These are phyloP conservation scores for Aspergillus vadensis DNA, from an alignment of 2,329 filamentous ascomycete genomes.

Conservation along the genomic window DNA sequence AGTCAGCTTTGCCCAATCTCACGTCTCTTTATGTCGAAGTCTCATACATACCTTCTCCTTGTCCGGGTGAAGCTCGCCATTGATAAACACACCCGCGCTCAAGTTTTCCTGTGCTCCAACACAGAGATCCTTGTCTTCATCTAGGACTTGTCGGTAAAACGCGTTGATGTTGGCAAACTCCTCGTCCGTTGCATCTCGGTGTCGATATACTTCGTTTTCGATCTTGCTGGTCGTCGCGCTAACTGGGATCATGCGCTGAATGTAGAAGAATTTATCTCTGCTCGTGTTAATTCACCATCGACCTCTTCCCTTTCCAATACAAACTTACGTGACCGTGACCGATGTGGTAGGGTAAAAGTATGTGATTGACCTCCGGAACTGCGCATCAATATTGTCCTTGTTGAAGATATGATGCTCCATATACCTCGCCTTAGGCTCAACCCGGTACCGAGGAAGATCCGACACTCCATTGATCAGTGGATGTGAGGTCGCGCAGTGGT, in stretches of 20 bases:
- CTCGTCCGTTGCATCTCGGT: slow-evolving; percentile 59
- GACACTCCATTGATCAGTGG: slow-evolving; percentile 43
- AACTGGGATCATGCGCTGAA: slow-evolving; percentile 62
- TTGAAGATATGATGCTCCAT: slow-evolving; percentile 55
- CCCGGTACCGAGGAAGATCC: slow-evolving; percentile 57
- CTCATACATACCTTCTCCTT: slow-evolving; percentile 53
- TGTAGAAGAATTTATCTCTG: slow-evolving; percentile 60
- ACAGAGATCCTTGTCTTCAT: slow-evolving; percentile 65
- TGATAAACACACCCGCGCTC: slow-evolving; percentile 61
- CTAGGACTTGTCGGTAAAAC: slow-evolving; percentile 65
- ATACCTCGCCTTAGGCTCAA: slow-evolving; percentile 52
- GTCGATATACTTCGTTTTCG: slow-evolving; percentile 64
- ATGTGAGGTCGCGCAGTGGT: slow-evolving; percentile 30
- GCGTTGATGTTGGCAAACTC: slow-evolving; percentile 59
- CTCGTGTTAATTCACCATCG: slow-evolving; percentile 14
- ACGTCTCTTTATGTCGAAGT: not conserved
- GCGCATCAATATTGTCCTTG: slow-evolving; percentile 51
- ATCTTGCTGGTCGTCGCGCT: slow-evolving; percentile 55
- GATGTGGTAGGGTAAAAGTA: slow-evolving; percentile 34
- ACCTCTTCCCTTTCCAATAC: not conserved
- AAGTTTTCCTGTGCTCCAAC: slow-evolving; percentile 61
- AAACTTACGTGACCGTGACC: slow-evolving; percentile 37
- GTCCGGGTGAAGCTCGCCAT: slow-evolving; percentile 62
- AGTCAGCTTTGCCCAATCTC: slow-evolving; percentile 15
- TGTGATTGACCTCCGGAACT: slow-evolving; percentile 42